phyloP scores from a whole-genome alignment of 208 protist species.

The Leishmania lainsoni region DNA sequence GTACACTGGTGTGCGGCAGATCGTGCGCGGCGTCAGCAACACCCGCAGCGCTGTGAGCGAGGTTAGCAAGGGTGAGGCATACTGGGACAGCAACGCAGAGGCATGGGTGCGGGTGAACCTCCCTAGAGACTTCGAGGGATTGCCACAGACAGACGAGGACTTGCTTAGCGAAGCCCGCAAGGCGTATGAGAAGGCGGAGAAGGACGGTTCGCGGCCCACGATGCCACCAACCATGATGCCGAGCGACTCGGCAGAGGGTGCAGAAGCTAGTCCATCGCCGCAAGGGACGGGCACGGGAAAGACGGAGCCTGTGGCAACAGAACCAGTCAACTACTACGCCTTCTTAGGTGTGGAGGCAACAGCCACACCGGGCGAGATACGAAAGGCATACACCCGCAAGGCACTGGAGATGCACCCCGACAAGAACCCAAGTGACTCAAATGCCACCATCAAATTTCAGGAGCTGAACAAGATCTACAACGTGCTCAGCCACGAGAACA shows the following conservation, averaged over 20 bases:
- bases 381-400: conserved; percentile 55
- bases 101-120: conserved; percentile 61
- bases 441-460: conserved; percentile 56
- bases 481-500: conserved; percentile 56
- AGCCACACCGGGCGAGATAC: conserved; percentile 53
- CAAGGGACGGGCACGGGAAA: not conserved
- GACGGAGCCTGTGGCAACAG: not conserved
- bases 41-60: conserved; percentile 44
- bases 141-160: conserved; percentile 57
- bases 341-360: conserved; percentile 49
- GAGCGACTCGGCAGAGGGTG: not conserved
- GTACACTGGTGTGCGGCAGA: conserved; percentile 38
- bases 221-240: not conserved
- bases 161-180: conserved; percentile 36
- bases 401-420: conserved; percentile 75
- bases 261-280: not conserved
- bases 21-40: conserved; percentile 43
- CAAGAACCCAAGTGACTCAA: conserved; percentile 58
- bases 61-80: conserved; percentile 30
- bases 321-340: conserved; percentile 46
- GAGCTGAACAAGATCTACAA: conserved; percentile 68
- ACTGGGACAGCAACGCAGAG: conserved; percentile 53
- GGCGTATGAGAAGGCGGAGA: conserved; percentile 17
- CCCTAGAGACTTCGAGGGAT: conserved; percentile 20
- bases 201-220: conserved; percentile 10